Evolutionary conservation across 176 grass and related monocot species (phyloP), one percentile per base, ranked within the genome.

Genomic region (Musa troglodytarum): DNA sequence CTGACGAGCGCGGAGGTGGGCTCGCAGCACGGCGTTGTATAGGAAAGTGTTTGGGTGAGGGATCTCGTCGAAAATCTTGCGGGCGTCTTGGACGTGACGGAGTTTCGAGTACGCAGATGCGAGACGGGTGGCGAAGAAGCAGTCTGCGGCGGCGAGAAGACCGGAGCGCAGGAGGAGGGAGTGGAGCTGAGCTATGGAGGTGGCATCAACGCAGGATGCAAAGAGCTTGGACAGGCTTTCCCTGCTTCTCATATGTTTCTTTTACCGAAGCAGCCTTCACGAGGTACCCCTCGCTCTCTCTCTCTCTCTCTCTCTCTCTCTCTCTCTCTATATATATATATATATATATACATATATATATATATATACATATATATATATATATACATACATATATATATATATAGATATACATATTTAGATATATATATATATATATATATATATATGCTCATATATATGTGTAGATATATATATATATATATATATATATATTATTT

Each of bases 11-110:
- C 85, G 74, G 28, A 79, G 56, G 66, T 85, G 82, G 34, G 88
- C 78, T 24, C 91, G 83, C 63, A 95, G 88, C 53, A 90, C 80
- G 53, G 91, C 85, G 67, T 95, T 95, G 34, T 50, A 79, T 3
- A 92, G 89, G 77, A 74, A 74, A 14, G 53, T 55, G 22, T 57
- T 74, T 20, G 68, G 86, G 24, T 8, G 25, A 16, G 81, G 77
- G 24, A 89, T 89, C 89, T 92, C 89, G 19, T 92, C 83, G 78
- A 92, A 89, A 75, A 89, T 71, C 72, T 70, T 23, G 65, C 74
- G 81, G 50, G 89, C 86, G 52, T 54, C 19, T 14, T 15, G 49
- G 12, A 68, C 22, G 67, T 70, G 78, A 49, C 85, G 74, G 19
- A 74, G 72, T 3, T 19, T 74, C 22, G 2, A 11, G 52, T 74